Conservation (phyloP, 73 alveolate genomes). For the Paramecium tetraurelia region DNA sequence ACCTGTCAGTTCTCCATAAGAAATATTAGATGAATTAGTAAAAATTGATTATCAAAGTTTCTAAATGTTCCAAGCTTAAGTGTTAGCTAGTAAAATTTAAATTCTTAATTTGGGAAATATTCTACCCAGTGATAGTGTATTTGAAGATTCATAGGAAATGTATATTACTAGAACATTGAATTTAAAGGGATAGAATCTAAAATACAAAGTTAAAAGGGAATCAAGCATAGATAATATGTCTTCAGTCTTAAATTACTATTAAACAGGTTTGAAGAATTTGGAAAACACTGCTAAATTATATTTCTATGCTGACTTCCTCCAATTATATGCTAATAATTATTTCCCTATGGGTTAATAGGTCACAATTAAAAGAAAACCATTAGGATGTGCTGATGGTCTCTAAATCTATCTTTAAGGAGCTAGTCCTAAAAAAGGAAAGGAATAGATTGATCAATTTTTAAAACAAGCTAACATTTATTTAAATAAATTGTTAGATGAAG, state of each 20-base stretch:
- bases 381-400: slow-evolving; percentile 46
- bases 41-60: background rate
- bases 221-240: background rate
- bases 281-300: background rate
- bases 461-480: background rate
- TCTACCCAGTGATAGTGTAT: slow-evolving; percentile 25
- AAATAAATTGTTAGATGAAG: background rate
- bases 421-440: background rate
- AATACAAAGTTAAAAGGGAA: background rate
- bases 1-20: slow-evolving; percentile 14
- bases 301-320: slow-evolving; percentile 12
- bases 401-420: background rate
- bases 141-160: slow-evolving; percentile 6
- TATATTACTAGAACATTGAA: slow-evolving; percentile 18
- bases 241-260: background rate
- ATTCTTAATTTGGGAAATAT: slow-evolving; percentile 28
- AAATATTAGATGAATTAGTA: background rate
- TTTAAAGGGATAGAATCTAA: background rate
- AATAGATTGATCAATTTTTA: background rate
- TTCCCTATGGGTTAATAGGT: background rate
- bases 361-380: background rate
- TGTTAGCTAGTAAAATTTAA: background rate
- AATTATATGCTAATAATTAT: background rate
- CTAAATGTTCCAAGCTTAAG: background rate
- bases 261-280: background rate